A percentile compares a stretch with the other conserved stretches of the same genome.
Conservation (phyloP, 2,329 filamentous ascomycete species). For the Seiridium unicorne region DNA sequence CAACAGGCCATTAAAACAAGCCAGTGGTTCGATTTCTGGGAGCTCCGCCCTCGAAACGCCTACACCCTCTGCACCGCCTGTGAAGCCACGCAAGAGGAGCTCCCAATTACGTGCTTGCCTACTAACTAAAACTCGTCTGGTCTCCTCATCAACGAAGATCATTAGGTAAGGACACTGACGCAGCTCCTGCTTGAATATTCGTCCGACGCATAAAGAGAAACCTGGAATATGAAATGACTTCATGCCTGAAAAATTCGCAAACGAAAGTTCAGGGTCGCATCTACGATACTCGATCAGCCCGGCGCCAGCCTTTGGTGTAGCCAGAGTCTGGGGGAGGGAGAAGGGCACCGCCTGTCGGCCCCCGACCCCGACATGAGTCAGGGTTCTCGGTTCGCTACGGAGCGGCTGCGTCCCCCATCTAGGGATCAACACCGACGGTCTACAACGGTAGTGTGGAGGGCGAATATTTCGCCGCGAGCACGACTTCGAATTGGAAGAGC, state of each 20-base stretch:
- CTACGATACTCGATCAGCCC: no score
- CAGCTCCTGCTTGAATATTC: not conserved
- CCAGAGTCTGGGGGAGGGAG: not conserved
- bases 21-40: constrained; percentile 5
- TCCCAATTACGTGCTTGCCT: not conserved
- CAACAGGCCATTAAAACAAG: not conserved
- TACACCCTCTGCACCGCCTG: not conserved
- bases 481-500: not conserved
- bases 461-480: not conserved
- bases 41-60: constrained; percentile 3
- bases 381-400: not conserved
- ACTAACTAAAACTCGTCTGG: not conserved
- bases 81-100: constrained; percentile 1
- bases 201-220: no score
- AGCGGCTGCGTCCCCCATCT: not conserved
- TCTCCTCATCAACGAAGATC: not conserved
- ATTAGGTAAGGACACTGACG: not conserved
- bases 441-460: not conserved
- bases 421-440: not conserved
- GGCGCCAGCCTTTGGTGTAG: no score
- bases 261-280: no score
- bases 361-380: not conserved
- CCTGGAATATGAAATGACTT: no score
- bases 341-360: not conserved
- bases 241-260: no score